phyloP scores from a whole-genome alignment of 2,329 filamentous ascomycete species.

The Trichoderma afroharzianum region DNA sequence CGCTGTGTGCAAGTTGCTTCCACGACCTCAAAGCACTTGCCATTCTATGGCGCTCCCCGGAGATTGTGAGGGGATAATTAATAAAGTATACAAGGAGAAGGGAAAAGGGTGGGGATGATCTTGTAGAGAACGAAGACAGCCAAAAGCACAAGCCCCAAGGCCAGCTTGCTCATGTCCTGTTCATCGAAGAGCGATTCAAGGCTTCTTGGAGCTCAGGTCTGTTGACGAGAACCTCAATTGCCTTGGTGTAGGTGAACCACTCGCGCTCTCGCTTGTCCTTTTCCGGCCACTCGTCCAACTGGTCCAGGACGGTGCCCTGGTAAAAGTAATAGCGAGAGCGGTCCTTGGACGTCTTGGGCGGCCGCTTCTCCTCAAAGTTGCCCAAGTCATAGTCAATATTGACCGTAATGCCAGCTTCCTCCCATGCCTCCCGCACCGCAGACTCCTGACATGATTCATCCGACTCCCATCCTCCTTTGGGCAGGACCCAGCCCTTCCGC shows the following conservation, averaged over 20 bases:
- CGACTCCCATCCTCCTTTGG: conserved; percentile 96
- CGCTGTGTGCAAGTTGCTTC: background rate
- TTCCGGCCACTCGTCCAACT: conserved; percentile 89
- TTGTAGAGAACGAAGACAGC: background rate
- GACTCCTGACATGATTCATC: conserved; percentile 86
- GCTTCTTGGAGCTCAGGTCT: conserved; percentile 88
- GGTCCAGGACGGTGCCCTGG: conserved; percentile 81
- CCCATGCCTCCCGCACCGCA: conserved; percentile 90
- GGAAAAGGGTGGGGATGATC: background rate
- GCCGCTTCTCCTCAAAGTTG: conserved; percentile 76
- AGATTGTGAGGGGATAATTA: background rate
- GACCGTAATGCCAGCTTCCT: conserved; percentile 90
- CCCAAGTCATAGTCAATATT: conserved; percentile 82
- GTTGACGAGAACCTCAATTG: conserved; percentile 69
- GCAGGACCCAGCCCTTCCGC: conserved; percentile 90
- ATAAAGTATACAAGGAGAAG: conserved; percentile 9
- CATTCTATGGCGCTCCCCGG: background rate
- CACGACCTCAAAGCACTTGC: background rate
- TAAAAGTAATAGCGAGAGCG: conserved; percentile 71
- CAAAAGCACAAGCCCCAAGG: background rate
- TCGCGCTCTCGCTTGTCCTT: conserved; percentile 83
- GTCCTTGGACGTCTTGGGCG: conserved; percentile 68
- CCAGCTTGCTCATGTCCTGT: conserved; percentile 28
- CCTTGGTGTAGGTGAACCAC: conserved; percentile 85
- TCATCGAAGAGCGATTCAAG: conserved; percentile 73